These are phyloP conservation scores for Hanseniaspora nectarophila DNA, from an alignment of 805 yeast genomes.

Conservation along the genomic window DNA sequence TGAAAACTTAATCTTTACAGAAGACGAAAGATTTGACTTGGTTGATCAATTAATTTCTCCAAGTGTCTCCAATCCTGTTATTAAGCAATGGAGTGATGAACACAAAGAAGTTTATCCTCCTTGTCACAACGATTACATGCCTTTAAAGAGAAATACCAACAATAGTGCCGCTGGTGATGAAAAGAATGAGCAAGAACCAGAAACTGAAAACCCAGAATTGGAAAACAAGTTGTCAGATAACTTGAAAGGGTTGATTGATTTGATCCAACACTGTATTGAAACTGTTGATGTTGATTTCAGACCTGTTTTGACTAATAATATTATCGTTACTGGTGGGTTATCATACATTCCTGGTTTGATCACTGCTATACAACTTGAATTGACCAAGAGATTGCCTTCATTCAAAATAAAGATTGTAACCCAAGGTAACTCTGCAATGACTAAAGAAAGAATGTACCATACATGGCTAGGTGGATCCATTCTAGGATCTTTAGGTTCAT, in stretches of 20 bases:
- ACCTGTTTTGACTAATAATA: slow-evolving; percentile 77
- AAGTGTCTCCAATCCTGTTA: slow-evolving; percentile 30
- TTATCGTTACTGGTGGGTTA: slow-evolving; percentile 75
- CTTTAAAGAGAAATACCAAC: slow-evolving; percentile 47
- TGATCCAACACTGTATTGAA: slow-evolving; percentile 46
- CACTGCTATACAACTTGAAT: slow-evolving; percentile 61
- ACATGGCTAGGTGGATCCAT: slow-evolving; percentile 92
- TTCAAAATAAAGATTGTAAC: slow-evolving; percentile 74
- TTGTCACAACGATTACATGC: slow-evolving; percentile 56
- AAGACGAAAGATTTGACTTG: slow-evolving; percentile 44
- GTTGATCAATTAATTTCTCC: slow-evolving; percentile 71
- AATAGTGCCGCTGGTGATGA: slow-evolving; percentile 21
- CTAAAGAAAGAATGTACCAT: slow-evolving; percentile 61
- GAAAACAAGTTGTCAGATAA: slow-evolving; percentile 15
- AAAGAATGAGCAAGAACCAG: slow-evolving; percentile 20
- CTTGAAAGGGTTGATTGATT: slow-evolving; percentile 43
- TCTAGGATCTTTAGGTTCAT: slow-evolving; percentile 76
- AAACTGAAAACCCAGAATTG: slow-evolving; percentile 20
- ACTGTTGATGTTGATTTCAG: slow-evolving; percentile 66
- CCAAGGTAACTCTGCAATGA: slow-evolving; percentile 45
- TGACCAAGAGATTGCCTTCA: slow-evolving; percentile 64
- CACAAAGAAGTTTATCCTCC: slow-evolving; percentile 47
- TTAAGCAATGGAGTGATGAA: slow-evolving; percentile 26
- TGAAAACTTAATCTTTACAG: slow-evolving; percentile 46
- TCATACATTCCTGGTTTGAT: slow-evolving; percentile 72